Percentiles rank a stretch among this genome's conserved stretches.
phyloP scores from a whole-genome alignment of 352 stramenopile species.

The Pythium apleroticum region DNA sequence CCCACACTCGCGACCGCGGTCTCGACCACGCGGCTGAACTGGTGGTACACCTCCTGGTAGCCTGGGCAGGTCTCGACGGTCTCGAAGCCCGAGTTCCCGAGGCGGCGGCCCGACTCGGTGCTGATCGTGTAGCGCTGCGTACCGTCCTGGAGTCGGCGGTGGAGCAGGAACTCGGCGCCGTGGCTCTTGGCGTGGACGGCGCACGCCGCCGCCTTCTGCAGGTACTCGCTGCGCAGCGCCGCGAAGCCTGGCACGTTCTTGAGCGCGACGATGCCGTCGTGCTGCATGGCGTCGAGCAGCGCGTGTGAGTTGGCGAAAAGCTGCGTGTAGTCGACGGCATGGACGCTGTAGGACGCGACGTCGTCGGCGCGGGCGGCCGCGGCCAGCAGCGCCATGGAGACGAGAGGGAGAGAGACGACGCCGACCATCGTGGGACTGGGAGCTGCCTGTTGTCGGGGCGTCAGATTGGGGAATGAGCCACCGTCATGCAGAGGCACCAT shows the following conservation, averaged over 20 bases:
- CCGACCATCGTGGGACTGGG: neutral
- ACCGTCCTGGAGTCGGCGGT: slow-evolving; percentile 63
- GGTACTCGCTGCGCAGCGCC: slow-evolving; percentile 47
- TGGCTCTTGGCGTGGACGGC: slow-evolving; percentile 47
- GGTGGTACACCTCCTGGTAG: slow-evolving; percentile 50
- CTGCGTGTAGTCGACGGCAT: slow-evolving; percentile 54
- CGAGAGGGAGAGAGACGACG: neutral
- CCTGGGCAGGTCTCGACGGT: slow-evolving; percentile 51
- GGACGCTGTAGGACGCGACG: slow-evolving; percentile 49
- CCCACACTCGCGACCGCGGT: slow-evolving; percentile 55
- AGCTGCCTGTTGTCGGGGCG: no score
- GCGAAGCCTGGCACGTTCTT: slow-evolving; percentile 70
- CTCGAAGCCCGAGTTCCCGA: slow-evolving; percentile 40
- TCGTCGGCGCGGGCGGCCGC: slow-evolving; percentile 18
- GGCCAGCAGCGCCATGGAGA: slow-evolving; percentile 15
- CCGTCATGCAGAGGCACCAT: neutral
- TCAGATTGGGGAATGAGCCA: neutral
- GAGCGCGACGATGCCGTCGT: slow-evolving; percentile 72
- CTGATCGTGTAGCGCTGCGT: slow-evolving; percentile 79
- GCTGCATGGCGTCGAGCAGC: slow-evolving; percentile 54
- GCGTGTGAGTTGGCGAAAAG: slow-evolving; percentile 32
- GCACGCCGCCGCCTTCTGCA: slow-evolving; percentile 56
- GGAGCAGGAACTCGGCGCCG: slow-evolving; percentile 63
- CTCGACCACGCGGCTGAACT: slow-evolving; percentile 60
- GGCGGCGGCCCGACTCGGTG: slow-evolving; percentile 47